These are phyloP conservation scores for Fusarium virguliforme DNA, from an alignment of 2,329 filamentous ascomycete genomes.

Conservation along the genomic window DNA sequence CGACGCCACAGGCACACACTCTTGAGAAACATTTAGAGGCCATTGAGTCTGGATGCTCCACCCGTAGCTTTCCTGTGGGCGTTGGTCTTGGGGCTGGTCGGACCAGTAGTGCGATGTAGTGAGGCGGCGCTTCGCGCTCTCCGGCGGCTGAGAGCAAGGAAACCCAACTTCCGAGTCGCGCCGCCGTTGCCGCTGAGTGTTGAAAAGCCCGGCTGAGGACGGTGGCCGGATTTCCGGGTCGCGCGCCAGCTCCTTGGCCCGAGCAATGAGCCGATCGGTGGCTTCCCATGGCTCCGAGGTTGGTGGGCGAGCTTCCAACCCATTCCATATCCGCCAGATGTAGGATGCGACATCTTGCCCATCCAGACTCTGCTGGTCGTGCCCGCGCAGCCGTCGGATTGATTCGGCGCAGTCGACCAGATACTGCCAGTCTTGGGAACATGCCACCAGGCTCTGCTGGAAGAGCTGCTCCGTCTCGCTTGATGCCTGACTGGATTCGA, in stretches of 20 bases:
- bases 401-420: constrained; percentile 56
- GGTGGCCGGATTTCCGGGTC: constrained; percentile 43
- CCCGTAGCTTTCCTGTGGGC: constrained; percentile 33
- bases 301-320: constrained; percentile 17
- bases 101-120: constrained; percentile 53
- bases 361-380: constrained; percentile 47
- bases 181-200: constrained; percentile 27
- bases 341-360: constrained; percentile 56
- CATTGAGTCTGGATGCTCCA: constrained; percentile 28
- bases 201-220: constrained; percentile 14
- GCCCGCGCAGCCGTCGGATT: constrained; percentile 40
- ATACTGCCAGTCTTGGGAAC: constrained; percentile 56
- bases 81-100: constrained; percentile 39
- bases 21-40: constrained; percentile 21
- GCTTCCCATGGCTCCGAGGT: constrained; percentile 52
- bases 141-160: constrained; percentile 7
- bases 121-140: constrained; percentile 30
- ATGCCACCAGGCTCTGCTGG: constrained; percentile 54
- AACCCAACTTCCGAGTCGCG: constrained; percentile 14
- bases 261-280: constrained; percentile 57
- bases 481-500: constrained; percentile 51
- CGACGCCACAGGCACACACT: constrained; percentile 10
- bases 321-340: constrained; percentile 49
- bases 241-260: constrained; percentile 51
- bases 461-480: constrained; percentile 52